These are phyloP conservation scores for Vinca major DNA, from an alignment of 305 asterid species.

Conservation along the genomic window DNA sequence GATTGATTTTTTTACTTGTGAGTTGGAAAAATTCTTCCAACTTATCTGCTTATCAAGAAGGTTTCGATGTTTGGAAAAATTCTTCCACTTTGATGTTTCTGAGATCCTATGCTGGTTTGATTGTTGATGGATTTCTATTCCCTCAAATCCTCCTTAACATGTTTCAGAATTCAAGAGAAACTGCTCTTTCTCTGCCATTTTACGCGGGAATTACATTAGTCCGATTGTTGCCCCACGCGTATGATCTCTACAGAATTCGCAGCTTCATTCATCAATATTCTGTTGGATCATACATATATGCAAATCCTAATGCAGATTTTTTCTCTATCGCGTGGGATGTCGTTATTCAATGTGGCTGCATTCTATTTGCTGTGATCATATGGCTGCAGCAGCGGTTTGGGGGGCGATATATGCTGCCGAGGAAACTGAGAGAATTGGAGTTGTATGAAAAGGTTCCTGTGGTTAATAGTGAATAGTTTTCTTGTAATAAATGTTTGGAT, in stretches of 20 bases:
- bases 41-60: neutral
- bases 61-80: neutral
- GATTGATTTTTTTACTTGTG: slow-evolving; percentile 29
- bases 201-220: slow-evolving; percentile 45
- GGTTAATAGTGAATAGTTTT: slow-evolving; percentile 15
- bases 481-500: neutral
- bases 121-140: slow-evolving; percentile 54
- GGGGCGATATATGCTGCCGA: slow-evolving; percentile 41
- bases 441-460: slow-evolving; percentile 39
- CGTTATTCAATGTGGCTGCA: slow-evolving; percentile 31
- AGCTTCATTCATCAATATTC: slow-evolving; percentile 17
- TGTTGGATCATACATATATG: slow-evolving; percentile 41
- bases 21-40: slow-evolving; percentile 22
- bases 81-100: slow-evolving; percentile 33
- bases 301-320: slow-evolving; percentile 33
- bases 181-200: slow-evolving; percentile 31
- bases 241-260: slow-evolving; percentile 42
- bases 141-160: slow-evolving; percentile 52
- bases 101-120: slow-evolving; percentile 46
- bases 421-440: slow-evolving; percentile 26
- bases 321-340: slow-evolving; percentile 61
- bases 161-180: slow-evolving; percentile 28
- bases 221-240: slow-evolving; percentile 53
- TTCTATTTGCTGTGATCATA: slow-evolving; percentile 31
- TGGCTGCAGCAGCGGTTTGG: slow-evolving; percentile 53